Base-by-base conservation (phyloP, 139 green algal species). In the Chlorokybus atmophyticus region DNA sequence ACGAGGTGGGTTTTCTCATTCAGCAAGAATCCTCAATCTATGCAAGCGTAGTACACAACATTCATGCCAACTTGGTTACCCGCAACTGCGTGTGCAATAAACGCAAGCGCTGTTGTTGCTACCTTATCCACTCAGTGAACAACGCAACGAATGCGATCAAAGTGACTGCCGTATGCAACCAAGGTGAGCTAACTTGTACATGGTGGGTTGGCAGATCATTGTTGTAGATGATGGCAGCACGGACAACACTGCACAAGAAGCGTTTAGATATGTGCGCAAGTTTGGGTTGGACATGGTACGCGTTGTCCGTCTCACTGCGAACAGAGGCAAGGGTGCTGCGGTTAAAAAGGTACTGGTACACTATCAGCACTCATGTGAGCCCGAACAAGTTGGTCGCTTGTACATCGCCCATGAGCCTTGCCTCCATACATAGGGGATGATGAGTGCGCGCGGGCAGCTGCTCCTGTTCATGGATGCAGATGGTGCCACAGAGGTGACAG, bases 221-320 rank as follows among this genome's bases (percentile, higher is more conserved):
- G 72, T 98, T 2, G 90, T 98, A 28, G 90, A 97, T 58, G 90
- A 98, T 44, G 90, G 90, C 51, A 93, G 81, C 74, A 76, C 39
- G 17, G 90, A 98, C 50, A 63, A 40, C 32, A 98, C 90, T 1
- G 51, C 50, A 31, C 17, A 0, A 25, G 68, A 78, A 1, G 85
- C 74, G 4, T 71, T 73, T 21, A 58, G 76, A 17, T 93, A 79
- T 69, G 74, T 85, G 0, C 58, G 69, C 24, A 62, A 68, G 48
- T 39, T 57, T 19, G 63, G 85, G 29, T 79, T 88, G 31, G 52
- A 85, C 55, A 66, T 73, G 0, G 76, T 96, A 31, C 77, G 88
- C 0, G 53, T 94, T 50, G 66, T 96, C 56, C 74, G 73, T 24
- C 63, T 90, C 61, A 60, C 70, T 0, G 27, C 39, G 30, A 96